Percentiles rank a stretch among this genome's conserved stretches.
phyloP scores from a whole-genome alignment of 371 early-diverging fungal species.

The Thermomucor indicae-seudaticae region DNA sequence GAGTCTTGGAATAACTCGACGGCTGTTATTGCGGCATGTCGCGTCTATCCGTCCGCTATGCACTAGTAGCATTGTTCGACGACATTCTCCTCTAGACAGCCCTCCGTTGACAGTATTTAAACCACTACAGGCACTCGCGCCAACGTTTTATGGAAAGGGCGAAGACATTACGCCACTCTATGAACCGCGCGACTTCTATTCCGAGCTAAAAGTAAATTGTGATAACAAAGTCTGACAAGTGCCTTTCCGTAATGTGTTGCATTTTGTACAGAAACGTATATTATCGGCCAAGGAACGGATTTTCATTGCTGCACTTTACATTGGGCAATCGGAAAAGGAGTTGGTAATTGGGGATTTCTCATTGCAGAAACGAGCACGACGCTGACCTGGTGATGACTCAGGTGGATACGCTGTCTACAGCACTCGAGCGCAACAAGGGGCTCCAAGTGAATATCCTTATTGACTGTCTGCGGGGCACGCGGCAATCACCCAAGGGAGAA shows the following conservation, averaged over 20 bases:
- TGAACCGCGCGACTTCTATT: constrained; percentile 44
- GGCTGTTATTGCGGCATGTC: too few species aligned
- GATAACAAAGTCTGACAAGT: neutral
- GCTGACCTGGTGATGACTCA: too few species aligned
- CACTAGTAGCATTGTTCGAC: neutral
- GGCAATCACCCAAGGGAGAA: constrained; percentile 49
- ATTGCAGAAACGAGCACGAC: neutral
- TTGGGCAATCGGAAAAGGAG: constrained; percentile 80
- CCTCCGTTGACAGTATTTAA: neutral
- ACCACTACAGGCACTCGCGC: constrained; percentile 12
- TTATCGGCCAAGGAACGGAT: constrained; percentile 69
- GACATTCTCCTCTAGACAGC: neutral
- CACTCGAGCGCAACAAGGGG: constrained; percentile 44
- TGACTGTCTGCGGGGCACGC: constrained; percentile 86
- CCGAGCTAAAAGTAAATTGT: constrained; percentile 41
- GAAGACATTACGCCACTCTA: constrained; percentile 30
- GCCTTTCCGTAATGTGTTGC: neutral
- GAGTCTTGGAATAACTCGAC: too few species aligned
- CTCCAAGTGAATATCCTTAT: constrained; percentile 72
- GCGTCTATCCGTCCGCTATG: too few species aligned
- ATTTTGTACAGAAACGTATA: constrained; percentile 47
- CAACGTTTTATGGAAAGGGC: constrained; percentile 34
- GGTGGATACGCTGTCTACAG: constrained; percentile 54
- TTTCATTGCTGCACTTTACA: constrained; percentile 82
- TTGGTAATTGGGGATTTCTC: constrained; percentile 45